Base-by-base conservation (phyloP, 2,329 filamentous ascomycete genomes). In the Eutypa lata region DNA sequence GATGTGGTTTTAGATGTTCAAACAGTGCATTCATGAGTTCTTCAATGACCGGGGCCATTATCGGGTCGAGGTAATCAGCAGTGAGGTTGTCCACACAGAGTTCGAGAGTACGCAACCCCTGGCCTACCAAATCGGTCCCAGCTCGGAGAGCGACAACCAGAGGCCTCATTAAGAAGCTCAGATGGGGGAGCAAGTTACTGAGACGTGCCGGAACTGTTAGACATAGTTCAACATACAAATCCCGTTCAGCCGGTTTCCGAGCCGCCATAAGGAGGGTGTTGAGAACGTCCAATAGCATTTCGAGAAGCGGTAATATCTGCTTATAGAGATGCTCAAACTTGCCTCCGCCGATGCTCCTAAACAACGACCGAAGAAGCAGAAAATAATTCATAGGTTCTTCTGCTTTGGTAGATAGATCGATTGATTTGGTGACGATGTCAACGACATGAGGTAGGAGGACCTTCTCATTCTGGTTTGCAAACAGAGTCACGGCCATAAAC, bases 371-470 rank as follows among this genome's bases (percentile, higher is more conserved):
- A 38, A 99, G 77, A 1, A 99, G 81, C 11, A 97, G 79, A 72
- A 99, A 99, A 73, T 99, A 99, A 70, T 99, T 99, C 83, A 97
- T 96, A 0, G 95, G 95, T 67, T 97, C 93, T 64, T 97, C 91
- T 0, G 94, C 95, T 53, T 89, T 95, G 7, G 94, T 96, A 1
- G 93, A 97, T 37, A 97, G 77, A 71, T 97, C 91, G 57, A 99
- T 97, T 8, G 93, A 97, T 71, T 96, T 92, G 13, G 93, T 97
- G 56, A 99, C 91, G 58, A 99, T 96, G 68, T 95, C 95, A 51
- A 95, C 92, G 48, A 99, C 93, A 69, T 99, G 94, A 0, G 95
- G 95, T 50, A 97, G 78, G 14, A 99, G 78, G 2, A 99, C 91
- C 67, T 94, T 89, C 72, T 99, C 94, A 63, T 99, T 99, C 66